Evolutionary conservation across 805 yeast species (phyloP).

Genomic region (Yamadazyma paraphyllophila): DNA sequence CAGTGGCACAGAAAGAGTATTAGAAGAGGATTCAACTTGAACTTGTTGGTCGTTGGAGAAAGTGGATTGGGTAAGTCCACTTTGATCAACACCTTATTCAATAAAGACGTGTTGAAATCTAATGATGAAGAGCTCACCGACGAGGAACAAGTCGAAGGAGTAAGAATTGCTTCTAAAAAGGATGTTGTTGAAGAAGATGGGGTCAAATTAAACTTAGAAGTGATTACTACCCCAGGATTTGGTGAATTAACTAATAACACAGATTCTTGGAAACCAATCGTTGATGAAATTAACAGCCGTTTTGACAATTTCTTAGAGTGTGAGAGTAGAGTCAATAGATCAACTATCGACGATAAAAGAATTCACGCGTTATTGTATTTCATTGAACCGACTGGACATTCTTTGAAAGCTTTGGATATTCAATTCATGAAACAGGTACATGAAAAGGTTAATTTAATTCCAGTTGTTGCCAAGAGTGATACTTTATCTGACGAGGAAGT

Average conservation of each 20-base stretch:
- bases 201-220: slow-evolving; percentile 78
- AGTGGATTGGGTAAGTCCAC: slow-evolving; percentile 93
- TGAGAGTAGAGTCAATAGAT: slow-evolving; percentile 80
- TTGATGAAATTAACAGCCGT: slow-evolving; percentile 82
- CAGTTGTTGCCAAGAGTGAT: slow-evolving; percentile 93
- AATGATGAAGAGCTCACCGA: neutral
- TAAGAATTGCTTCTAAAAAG: slow-evolving; percentile 25
- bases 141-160: slow-evolving; percentile 30
- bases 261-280: slow-evolving; percentile 83
- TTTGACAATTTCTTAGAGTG: slow-evolving; percentile 86
- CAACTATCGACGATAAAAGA: slow-evolving; percentile 71
- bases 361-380: slow-evolving; percentile 92
- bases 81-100: slow-evolving; percentile 83
- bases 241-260: slow-evolving; percentile 78
- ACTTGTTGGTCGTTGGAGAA: slow-evolving; percentile 88
- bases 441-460: slow-evolving; percentile 89
- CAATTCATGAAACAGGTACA: slow-evolving; percentile 84
- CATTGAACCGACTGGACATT: slow-evolving; percentile 96
- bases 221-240: slow-evolving; percentile 90
- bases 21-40: slow-evolving; percentile 84
- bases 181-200: slow-evolving; percentile 80
- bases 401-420: slow-evolving; percentile 83
- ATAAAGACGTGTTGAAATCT: slow-evolving; percentile 32
- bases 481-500: slow-evolving; percentile 88
- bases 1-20: slow-evolving; percentile 97